phyloP scores from a whole-genome alignment of 2,329 filamentous ascomycete genomes.

The Dactylellina cionopaga region DNA sequence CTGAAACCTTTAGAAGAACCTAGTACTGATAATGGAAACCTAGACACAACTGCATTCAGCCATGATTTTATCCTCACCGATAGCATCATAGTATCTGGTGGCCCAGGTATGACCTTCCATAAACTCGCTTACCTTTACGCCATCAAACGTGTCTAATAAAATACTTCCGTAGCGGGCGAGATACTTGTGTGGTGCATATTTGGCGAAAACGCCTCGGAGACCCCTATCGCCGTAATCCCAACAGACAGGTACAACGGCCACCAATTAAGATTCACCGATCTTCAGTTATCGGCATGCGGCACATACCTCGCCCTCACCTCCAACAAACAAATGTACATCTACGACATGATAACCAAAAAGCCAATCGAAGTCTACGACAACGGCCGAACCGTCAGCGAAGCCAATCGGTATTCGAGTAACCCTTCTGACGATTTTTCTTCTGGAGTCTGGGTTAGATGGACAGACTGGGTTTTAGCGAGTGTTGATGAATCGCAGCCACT shows the following conservation, averaged over 20 bases:
- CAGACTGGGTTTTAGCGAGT: constrained; percentile 34
- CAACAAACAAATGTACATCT: constrained; percentile 57
- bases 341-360: constrained; percentile 57
- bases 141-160: constrained; percentile 35
- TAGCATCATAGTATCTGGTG: constrained; percentile 57
- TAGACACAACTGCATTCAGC: constrained; percentile 57
- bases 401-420: constrained; percentile 55
- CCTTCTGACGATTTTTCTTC: constrained; percentile 57
- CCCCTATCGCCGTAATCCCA: constrained; percentile 55
- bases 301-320: constrained; percentile 56
- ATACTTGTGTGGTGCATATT: constrained; percentile 47
- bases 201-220: constrained; percentile 40
- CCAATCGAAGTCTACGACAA: constrained; percentile 56
- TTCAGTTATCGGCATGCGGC: constrained; percentile 54
- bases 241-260: constrained; percentile 48
- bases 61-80: constrained; percentile 58
- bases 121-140: constrained; percentile 29
- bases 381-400: constrained; percentile 55
- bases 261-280: constrained; percentile 42
- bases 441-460: constrained; percentile 57
- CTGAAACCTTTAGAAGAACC: background rate
- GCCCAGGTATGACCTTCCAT: constrained; percentile 51
- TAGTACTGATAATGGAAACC: background rate
- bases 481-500: constrained; percentile 12
- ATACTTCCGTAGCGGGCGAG: constrained; percentile 26